phyloP scores from a whole-genome alignment of 768 basidiomycete species.

The Lentinus brumalis region DNA sequence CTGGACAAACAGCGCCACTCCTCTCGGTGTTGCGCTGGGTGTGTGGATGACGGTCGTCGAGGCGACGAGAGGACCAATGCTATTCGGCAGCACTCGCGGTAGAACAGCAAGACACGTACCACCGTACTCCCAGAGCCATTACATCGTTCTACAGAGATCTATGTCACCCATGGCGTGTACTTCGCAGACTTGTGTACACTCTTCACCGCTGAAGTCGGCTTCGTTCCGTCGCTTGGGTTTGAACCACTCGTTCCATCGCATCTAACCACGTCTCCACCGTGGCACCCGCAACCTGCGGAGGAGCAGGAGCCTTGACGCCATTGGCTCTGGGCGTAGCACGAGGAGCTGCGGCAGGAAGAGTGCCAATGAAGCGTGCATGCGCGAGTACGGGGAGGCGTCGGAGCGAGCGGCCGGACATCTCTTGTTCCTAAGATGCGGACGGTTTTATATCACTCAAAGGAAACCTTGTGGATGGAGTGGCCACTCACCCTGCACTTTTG shows the following conservation, averaged over 20 bases:
- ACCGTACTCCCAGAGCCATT: no score
- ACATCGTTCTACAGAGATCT: not conserved
- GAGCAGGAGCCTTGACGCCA: slow-evolving; percentile 6
- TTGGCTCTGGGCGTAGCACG: slow-evolving; percentile 8
- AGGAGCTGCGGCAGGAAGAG: slow-evolving; percentile 33
- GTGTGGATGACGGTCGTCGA: no score
- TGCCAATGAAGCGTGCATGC: slow-evolving; percentile 78
- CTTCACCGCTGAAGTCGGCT: slow-evolving; percentile 41
- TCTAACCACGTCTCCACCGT: slow-evolving; percentile 75
- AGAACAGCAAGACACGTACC: no score
- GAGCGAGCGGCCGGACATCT: slow-evolving; percentile 91
- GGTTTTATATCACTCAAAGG: not conserved
- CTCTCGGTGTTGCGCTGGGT: no score
- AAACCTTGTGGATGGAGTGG: not conserved
- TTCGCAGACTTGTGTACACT: no score
- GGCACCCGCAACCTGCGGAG: slow-evolving; percentile 28
- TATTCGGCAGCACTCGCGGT: no score
- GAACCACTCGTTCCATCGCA: slow-evolving; percentile 80
- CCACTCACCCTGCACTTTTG: slow-evolving; percentile 73
- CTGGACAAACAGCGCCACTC: no score
- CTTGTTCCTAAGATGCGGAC: slow-evolving; percentile 51
- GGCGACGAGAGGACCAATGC: no score
- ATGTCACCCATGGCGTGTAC: no score
- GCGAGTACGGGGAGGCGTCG: slow-evolving; percentile 94
- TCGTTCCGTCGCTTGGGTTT: slow-evolving; percentile 54